These are phyloP conservation scores for Myxozyma monticola DNA, from an alignment of 805 yeast species.

Conservation along the genomic window DNA sequence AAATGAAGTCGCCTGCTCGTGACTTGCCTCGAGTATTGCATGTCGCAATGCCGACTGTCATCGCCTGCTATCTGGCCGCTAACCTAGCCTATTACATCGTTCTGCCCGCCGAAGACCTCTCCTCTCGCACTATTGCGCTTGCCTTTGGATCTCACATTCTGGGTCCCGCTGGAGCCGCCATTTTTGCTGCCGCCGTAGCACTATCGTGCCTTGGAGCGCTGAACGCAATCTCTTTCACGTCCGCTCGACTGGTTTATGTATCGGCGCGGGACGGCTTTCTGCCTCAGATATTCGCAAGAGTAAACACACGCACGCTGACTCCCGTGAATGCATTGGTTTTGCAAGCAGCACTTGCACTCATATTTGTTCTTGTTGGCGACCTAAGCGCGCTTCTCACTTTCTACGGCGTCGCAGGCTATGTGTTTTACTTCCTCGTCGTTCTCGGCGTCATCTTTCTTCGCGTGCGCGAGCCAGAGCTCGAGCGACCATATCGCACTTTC, in stretches of 20 bases:
- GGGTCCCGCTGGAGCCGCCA: constrained; percentile 36
- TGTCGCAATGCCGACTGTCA: constrained; percentile 44
- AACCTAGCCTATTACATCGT: constrained; percentile 58
- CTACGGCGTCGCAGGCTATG: constrained; percentile 34
- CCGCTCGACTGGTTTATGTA: constrained; percentile 41
- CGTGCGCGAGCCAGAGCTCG: constrained; percentile 39
- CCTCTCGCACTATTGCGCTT: constrained; percentile 42
- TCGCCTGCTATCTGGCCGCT: constrained; percentile 40
- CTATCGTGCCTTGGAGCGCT: constrained; percentile 45
- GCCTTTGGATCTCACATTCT: constrained; percentile 37
- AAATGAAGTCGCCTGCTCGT: constrained; percentile 41
- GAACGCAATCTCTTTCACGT: constrained; percentile 43
- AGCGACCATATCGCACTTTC: constrained; percentile 43
- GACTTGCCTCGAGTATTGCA: constrained; percentile 44
- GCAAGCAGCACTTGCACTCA: constrained; percentile 37
- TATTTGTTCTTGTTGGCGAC: constrained; percentile 42
- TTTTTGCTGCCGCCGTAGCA: constrained; percentile 41
- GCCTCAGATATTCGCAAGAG: constrained; percentile 37
- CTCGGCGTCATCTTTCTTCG: constrained; percentile 42
- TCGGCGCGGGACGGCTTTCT: constrained; percentile 41
- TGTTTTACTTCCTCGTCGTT: constrained; percentile 37
- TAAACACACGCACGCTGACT: constrained; percentile 33
- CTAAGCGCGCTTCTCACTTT: constrained; percentile 41
- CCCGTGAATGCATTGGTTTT: constrained; percentile 41
- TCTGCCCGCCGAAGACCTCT: constrained; percentile 60